These are phyloP conservation scores for Trichoderma sp. DNA, from an alignment of 2,329 filamentous ascomycete genomes.

Conservation along the genomic window DNA sequence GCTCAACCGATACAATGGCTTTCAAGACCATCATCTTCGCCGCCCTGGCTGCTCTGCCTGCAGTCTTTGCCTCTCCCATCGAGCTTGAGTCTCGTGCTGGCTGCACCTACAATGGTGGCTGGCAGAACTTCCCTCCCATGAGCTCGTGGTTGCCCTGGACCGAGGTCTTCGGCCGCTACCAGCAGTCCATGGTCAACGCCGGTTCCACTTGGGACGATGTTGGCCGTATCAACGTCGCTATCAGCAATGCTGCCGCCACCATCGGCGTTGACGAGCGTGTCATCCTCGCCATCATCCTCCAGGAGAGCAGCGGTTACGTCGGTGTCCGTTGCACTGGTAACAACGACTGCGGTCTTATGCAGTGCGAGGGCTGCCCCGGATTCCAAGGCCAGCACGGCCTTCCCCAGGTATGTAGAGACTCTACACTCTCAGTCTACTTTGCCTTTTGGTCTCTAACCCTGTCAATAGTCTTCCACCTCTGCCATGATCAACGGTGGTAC, in stretches of 20 bases:
- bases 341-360: slow-evolving; percentile 9
- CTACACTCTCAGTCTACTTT: not conserved
- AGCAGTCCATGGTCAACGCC: slow-evolving; percentile 14
- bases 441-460: not conserved
- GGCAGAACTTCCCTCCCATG: slow-evolving; percentile 13
- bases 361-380: slow-evolving; percentile 5
- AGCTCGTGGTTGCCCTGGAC: slow-evolving; percentile 1
- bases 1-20: slow-evolving; percentile 6
- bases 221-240: slow-evolving; percentile 14
- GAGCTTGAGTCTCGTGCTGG: not conserved
- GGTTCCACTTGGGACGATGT: slow-evolving; percentile 12
- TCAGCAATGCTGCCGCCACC: not conserved
- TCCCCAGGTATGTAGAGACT: not conserved
- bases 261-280: slow-evolving; percentile 16
- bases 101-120: not conserved
- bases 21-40: slow-evolving; percentile 7
- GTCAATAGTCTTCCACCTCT: not conserved
- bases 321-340: slow-evolving; percentile 4
- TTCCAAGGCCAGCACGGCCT: not conserved
- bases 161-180: not conserved
- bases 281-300: slow-evolving; percentile 14
- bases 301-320: slow-evolving; percentile 4
- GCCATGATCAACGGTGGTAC: slow-evolving; percentile 15
- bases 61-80: not conserved
- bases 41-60: slow-evolving; percentile 13